phyloP scores from a whole-genome alignment of 2,329 filamentous ascomycete genomes.

The Cercospora sp. region DNA sequence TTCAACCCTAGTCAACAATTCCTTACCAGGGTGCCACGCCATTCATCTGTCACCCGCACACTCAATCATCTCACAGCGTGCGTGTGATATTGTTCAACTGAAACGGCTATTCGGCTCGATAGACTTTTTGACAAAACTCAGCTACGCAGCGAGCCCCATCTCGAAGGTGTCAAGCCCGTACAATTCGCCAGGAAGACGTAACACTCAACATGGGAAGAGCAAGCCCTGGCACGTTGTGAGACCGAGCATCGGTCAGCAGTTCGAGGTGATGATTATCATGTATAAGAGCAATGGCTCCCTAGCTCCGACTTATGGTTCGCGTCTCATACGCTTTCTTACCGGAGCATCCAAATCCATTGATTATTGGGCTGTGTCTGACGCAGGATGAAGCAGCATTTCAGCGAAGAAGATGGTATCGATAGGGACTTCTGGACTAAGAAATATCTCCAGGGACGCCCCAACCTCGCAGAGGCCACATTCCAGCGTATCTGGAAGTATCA shows the following conservation, averaged over 20 bases:
- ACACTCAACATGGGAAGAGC: background rate
- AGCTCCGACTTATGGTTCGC: too few relatives aligned
- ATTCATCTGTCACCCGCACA: background rate
- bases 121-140: background rate
- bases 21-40: background rate
- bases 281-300: too few relatives aligned
- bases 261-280: too few relatives aligned
- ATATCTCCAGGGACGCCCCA: conserved; percentile 10
- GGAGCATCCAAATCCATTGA: too few relatives aligned
- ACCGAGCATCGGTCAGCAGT: background rate
- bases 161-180: background rate
- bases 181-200: background rate
- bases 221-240: background rate
- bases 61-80: background rate
- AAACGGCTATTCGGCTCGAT: background rate
- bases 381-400: background rate
- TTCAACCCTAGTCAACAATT: background rate
- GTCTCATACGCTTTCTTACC: too few relatives aligned
- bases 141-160: background rate
- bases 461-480: conserved; percentile 1
- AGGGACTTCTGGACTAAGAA: conserved; percentile 4
- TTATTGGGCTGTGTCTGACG: background rate
- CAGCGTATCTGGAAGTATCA: conserved; percentile 10
- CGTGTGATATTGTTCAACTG: background rate
- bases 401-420: background rate